Conservation (phyloP, 139 green algal species). For the Spirogloea muscicola region DNA sequence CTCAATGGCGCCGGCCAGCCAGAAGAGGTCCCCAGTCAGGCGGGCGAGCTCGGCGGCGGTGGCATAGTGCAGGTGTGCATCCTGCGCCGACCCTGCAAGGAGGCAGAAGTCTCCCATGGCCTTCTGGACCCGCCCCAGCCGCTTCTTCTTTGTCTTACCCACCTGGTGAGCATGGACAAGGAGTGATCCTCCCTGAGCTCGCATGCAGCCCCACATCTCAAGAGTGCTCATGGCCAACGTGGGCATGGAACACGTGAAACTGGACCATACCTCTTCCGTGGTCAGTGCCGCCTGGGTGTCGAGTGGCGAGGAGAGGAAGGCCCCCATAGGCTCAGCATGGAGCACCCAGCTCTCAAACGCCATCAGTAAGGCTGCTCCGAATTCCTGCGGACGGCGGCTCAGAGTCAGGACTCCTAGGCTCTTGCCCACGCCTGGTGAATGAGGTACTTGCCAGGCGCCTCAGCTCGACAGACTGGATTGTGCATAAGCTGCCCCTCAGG, state of each 20-base stretch:
- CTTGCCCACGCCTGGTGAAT: neutral
- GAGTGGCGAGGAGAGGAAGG: conserved; percentile 62
- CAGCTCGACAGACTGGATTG: too few relatives aligned
- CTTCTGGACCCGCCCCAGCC: conserved; percentile 76
- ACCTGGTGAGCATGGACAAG: neutral
- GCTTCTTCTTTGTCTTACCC: conserved; percentile 53
- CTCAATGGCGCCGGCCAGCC: conserved; percentile 39
- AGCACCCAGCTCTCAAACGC: conserved; percentile 75
- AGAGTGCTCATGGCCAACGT: neutral
- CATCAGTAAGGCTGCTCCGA: conserved; percentile 69
- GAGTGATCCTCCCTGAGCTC: conserved; percentile 3
- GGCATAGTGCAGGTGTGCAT: conserved; percentile 71
- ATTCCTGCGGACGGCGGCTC: conserved; percentile 21
- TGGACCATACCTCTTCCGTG: conserved; percentile 20
- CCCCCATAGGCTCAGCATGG: conserved; percentile 55
- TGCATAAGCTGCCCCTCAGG: too few relatives aligned
- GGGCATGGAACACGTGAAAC: neutral
- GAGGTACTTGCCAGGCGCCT: too few relatives aligned
- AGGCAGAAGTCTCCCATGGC: conserved; percentile 75
- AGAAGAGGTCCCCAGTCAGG: conserved; percentile 27
- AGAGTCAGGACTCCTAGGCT: neutral
- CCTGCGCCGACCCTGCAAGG: conserved; percentile 66
- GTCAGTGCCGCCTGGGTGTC: conserved; percentile 40
- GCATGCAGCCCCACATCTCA: neutral
- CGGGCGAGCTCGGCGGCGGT: conserved; percentile 43